A percentile compares a stretch with the other conserved stretches of the same genome.
Evolutionary conservation across 768 basidiomycete species (phyloP).

Genomic region (Suillus decipiens): DNA sequence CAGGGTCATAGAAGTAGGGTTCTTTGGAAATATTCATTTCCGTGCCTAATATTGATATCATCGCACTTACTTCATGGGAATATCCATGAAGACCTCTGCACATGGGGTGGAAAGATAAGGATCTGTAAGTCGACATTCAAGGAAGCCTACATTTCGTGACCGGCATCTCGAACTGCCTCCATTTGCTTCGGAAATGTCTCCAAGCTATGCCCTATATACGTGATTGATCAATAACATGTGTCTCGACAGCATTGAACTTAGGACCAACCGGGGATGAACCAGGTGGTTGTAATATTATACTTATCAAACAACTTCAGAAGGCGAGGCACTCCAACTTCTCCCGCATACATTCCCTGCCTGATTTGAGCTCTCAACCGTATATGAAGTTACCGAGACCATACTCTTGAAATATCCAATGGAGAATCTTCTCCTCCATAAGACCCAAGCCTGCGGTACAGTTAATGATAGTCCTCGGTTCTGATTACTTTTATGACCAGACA

Average conservation of each 20-base stretch:
- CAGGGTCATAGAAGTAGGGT: conserved; percentile 57
- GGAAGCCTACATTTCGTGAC: conserved; percentile 62
- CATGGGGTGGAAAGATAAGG: not conserved
- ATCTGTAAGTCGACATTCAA: too few relatives aligned
- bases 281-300: conserved; percentile 66
- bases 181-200: conserved; percentile 76
- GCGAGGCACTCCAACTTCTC: conserved; percentile 70
- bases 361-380: not conserved
- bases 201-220: conserved; percentile 57
- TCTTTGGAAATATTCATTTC: conserved; percentile 35
- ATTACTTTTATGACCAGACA: not conserved
- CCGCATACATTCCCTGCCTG: conserved; percentile 65
- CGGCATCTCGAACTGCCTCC: conserved; percentile 68
- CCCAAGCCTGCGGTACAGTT: conserved; percentile 53
- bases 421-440: conserved; percentile 78
- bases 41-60: not conserved
- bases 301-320: conserved; percentile 73
- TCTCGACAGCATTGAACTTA: not conserved
- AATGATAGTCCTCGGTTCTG: not conserved
- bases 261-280: conserved; percentile 69
- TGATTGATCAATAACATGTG: not conserved
- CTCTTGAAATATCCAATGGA: conserved; percentile 66
- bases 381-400: conserved; percentile 18
- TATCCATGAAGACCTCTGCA: conserved; percentile 67
- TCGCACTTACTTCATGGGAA: conserved; percentile 56